Evolutionary conservation across 331 rosid species (phyloP), one percentile per base, ranked within the genome.

Genomic region (Phaseolus coccineus): DNA sequence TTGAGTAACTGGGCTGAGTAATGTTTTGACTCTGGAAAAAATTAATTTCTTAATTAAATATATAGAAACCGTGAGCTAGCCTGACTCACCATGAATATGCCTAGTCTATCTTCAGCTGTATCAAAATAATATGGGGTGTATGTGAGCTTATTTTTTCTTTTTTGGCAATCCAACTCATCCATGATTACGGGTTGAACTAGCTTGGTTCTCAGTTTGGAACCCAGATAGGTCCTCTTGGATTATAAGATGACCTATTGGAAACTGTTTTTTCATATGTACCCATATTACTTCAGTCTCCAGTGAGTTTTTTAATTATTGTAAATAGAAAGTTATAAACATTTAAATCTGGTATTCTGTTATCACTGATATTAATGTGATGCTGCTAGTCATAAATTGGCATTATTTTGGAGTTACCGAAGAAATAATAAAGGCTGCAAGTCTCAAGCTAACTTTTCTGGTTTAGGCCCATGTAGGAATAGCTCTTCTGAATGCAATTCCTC

Each of bases 381-480:
- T 67, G 77, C 69, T 76, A 73, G 71, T 72, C 81, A 55, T 70
- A 73, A 58, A n/a, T 78, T 74, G 48, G 37, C 66, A 74, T 56
- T 73, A 25, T 24, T 69, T 24, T 67, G 14, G 28, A 57, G 61
- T 74, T 51, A 79, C 74, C 63, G 24, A 81, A 70, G 24, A 63
- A 35, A 62, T 62, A 63, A 55, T 47, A 56, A 33, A 75, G 63
- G 80, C 75, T 68, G 63, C 55, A 61, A 25, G 24, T 71, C 63
- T 61, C 4, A 33, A 30, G 19, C 75, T 80, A 74, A 85, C 79
- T 78, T 81, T 65, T 73, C 52, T 88, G 62, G 86, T 75, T 72
- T 89, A 95, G 98, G 98, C 99, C 72, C 88, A 96, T 66, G 99
- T 93, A 24, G 99, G 99, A 71, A 90, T 96, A 80, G 99, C 98